Percentiles rank a stretch among this genome's conserved stretches.
Conservation (phyloP, 768 basidiomycete species). For the Lactifluus subvellereus region DNA sequence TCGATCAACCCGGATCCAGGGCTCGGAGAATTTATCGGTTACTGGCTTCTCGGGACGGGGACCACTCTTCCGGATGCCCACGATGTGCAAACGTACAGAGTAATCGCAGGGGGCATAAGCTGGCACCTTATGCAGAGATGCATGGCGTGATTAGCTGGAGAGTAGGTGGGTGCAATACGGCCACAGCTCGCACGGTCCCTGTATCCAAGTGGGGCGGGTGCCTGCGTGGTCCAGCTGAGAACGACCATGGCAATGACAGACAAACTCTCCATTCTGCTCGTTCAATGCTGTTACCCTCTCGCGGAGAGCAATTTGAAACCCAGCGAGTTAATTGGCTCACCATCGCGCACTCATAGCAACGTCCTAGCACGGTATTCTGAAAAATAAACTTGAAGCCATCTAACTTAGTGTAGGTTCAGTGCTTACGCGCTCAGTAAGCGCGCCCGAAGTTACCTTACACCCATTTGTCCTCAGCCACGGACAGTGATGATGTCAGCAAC, state of each 20-base stretch:
- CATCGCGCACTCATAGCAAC: not conserved
- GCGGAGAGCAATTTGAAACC: conserved; percentile 25
- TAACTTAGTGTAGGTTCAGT: not conserved
- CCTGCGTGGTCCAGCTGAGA: not conserved
- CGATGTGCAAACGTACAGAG: not conserved
- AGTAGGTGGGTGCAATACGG: not conserved
- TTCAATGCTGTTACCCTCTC: conserved; percentile 16
- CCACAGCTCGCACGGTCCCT: not conserved
- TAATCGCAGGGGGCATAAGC: not conserved
- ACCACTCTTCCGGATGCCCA: not conserved
- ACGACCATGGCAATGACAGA: conserved; percentile 17
- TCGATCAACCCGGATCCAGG: not conserved
- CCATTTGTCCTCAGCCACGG: not conserved
- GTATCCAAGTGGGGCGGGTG: not conserved
- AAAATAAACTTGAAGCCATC: not conserved
- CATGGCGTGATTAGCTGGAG: not conserved
- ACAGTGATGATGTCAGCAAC: not conserved
- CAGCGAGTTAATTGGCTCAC: conserved; percentile 18
- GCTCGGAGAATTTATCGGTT: not conserved
- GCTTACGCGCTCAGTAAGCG: not conserved
- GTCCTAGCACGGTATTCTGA: not conserved
- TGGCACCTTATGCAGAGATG: not conserved
- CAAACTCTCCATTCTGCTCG: conserved; percentile 17
- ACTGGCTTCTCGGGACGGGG: not conserved
- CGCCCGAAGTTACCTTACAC: not conserved